Evolutionary conservation across 2,329 filamentous ascomycete species (phyloP), one percentile per base, ranked within the genome.

Genomic region (Monilinia polystroma): DNA sequence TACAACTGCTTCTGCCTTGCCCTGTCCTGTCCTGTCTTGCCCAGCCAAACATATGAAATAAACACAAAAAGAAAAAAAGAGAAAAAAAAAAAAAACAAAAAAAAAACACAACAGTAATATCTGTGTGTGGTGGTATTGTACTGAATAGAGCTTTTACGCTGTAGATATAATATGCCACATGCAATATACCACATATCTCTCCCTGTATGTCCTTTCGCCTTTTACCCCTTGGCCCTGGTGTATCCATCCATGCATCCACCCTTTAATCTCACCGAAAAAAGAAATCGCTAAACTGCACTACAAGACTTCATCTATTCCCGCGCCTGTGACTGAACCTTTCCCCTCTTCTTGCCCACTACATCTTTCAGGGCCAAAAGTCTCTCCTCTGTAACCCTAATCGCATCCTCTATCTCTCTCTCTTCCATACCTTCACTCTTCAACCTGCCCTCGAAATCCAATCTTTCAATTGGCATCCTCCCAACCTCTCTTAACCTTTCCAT

Each of bases 401-500:
- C 74, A 56, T 70, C 70, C 58, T 76, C 74, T n/a, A 77, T 66
- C 41, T 76, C 73, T 26, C 71, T 55, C 38, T 71, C 72, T 11
- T 72, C 70, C 71, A 76, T 75, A 38, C n/a, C 26, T 29, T 63
- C 51, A 53, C 57, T 69, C 52, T 67, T 71, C 2, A 75, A 53
- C 58, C 66, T 72, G n/a, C 71, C 72, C 12, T 74, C 64, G 16
- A 75, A 65, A 41, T 63, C 63, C 23, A 68, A 69, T 26, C 70
- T 67, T 41, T 75, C 76, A 14, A 72, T 69, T 2, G 74, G 73
- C 69, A 73, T 76, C 51, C 68, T 70, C 7, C 68, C 67, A 10
- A 72, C 68, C 86, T 64, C 85, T 82, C 26, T 92, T 91, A 80
- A 96, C 87, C 76, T 95, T 80, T 2, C 92, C 90, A 93, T 94